Conservation (phyloP, 2,329 filamentous ascomycete genomes). For the Juglanconis oblonga region DNA sequence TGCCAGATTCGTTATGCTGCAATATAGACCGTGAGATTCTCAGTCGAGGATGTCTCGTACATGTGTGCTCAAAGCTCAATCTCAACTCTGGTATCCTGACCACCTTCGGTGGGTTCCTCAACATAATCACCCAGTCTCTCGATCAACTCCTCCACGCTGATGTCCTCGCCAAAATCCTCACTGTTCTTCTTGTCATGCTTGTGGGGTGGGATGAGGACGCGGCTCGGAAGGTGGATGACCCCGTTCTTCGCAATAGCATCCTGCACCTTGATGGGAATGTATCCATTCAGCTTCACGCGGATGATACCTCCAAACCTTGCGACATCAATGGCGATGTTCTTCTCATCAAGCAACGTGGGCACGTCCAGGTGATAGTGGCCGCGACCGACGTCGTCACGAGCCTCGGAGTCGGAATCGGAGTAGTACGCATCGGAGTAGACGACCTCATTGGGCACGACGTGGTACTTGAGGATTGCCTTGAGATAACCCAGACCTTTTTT, state of each 20-base stretch:
- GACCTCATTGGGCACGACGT: constrained; percentile 70
- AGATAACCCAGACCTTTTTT: constrained; percentile 71
- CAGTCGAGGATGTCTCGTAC: not conserved
- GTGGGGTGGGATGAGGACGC: constrained; percentile 74
- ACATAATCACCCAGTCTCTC: constrained; percentile 48
- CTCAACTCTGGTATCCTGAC: not conserved
- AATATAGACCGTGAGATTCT: not conserved
- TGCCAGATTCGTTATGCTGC: no score
- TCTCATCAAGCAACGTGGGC: constrained; percentile 66
- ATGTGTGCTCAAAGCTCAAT: not conserved
- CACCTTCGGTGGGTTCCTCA: constrained; percentile 24
- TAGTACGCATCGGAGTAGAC: constrained; percentile 85
- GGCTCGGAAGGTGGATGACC: constrained; percentile 73
- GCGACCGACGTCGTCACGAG: constrained; percentile 31
- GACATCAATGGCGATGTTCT: constrained; percentile 69
- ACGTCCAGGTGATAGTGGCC: constrained; percentile 67
- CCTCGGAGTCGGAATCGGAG: constrained; percentile 40
- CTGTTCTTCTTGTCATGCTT: constrained; percentile 38
- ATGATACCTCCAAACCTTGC: constrained; percentile 65
- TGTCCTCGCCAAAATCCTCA: constrained; percentile 42
- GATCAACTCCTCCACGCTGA: constrained; percentile 60
- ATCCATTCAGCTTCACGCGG: constrained; percentile 73
- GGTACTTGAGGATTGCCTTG: constrained; percentile 74
- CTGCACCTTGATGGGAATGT: constrained; percentile 59
- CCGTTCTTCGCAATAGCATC: constrained; percentile 77